Evolutionary conservation across 139 green algal genomes (phyloP).

Genomic region (Chlorella sorokiniana): DNA sequence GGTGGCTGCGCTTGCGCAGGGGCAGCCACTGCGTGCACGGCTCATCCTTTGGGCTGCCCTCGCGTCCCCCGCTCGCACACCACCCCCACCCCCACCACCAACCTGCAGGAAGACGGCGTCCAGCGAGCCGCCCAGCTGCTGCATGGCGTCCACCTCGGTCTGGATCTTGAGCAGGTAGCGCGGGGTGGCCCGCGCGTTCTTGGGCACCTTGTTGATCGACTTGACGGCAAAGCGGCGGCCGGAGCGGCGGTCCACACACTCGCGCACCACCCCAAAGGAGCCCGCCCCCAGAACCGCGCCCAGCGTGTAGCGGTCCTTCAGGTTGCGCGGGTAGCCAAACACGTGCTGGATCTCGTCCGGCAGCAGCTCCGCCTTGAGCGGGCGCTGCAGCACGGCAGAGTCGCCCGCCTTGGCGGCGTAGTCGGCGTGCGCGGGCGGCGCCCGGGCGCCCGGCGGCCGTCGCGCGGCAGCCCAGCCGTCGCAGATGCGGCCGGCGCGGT

Average conservation of each 20-base stretch:
- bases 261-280: conserved; percentile 88
- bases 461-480: not conserved
- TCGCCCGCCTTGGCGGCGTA: conserved; percentile 76
- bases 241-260: conserved; percentile 62
- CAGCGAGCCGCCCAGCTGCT: conserved; percentile 82
- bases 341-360: conserved; percentile 71
- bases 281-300: conserved; percentile 84
- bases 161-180: conserved; percentile 93
- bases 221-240: conserved; percentile 78
- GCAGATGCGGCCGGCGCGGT: not conserved
- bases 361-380: conserved; percentile 68
- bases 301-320: conserved; percentile 71
- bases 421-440: conserved; percentile 45
- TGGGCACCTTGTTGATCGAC: conserved; percentile 84
- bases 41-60: no score
- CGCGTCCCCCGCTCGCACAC: not conserved
- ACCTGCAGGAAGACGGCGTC: conserved; percentile 83
- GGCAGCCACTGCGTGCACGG: no score
- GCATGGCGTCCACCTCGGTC: conserved; percentile 92
- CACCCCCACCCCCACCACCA: not conserved
- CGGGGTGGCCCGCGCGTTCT: conserved; percentile 72
- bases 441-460: not conserved
- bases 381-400: conserved; percentile 69
- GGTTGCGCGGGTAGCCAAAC: conserved; percentile 73
- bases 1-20: no score